Percentiles rank a stretch among this genome's conserved stretches.
Conservation (phyloP, 2,329 filamentous ascomycete species). For the Thyridium curvatum region DNA sequence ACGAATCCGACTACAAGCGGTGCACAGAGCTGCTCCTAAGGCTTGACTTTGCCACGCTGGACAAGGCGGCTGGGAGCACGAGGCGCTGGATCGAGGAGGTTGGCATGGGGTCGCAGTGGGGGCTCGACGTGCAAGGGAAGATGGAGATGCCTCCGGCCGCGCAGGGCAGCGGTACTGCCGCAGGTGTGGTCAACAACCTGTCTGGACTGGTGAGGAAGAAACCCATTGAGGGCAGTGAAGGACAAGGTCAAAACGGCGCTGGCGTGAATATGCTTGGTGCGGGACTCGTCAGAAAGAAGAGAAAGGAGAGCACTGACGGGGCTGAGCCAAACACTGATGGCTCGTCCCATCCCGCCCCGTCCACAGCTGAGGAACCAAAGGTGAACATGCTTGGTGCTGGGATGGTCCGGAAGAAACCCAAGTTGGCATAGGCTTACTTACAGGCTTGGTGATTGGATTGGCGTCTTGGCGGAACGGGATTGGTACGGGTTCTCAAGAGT, state of each 20-base stretch:
- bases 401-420: conserved; percentile 47
- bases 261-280: conserved; percentile 25
- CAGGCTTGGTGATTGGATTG: not conserved
- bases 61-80: conserved; percentile 59
- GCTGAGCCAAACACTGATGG: conserved; percentile 14
- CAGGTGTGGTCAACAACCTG: conserved; percentile 35
- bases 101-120: conserved; percentile 46
- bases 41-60: conserved; percentile 64
- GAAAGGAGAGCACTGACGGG: conserved; percentile 22
- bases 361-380: conserved; percentile 4
- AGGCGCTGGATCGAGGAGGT: conserved; percentile 65
- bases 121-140: conserved; percentile 40
- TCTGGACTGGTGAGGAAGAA: conserved; percentile 38
- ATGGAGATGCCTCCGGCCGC: conserved; percentile 17
- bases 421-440: conserved; percentile 21
- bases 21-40: conserved; percentile 64
- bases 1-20: conserved; percentile 59
- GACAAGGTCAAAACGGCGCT: too few relatives aligned
- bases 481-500: too few relatives aligned
- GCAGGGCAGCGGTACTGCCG: conserved; percentile 6
- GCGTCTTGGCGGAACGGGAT: not conserved
- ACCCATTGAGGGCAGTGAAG: conserved; percentile 16
- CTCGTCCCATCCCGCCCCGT: not conserved
- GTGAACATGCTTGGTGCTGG: conserved; percentile 28
- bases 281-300: conserved; percentile 42